These are phyloP conservation scores for Yamadazyma trypodendri DNA, from an alignment of 1,139 yeast genomes.

Conservation along the genomic window DNA sequence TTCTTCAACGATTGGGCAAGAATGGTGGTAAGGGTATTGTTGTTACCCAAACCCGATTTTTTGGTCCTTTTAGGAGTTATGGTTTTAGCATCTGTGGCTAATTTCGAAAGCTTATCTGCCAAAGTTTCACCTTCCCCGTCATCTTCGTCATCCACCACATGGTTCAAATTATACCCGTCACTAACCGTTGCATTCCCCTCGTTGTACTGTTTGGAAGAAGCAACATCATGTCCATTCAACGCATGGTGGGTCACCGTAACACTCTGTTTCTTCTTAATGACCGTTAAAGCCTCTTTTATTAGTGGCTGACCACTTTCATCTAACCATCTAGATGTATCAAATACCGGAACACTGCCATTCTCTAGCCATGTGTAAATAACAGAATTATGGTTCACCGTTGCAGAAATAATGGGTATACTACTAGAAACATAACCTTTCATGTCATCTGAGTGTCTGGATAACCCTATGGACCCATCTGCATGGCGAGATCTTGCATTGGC, in stretches of 20 bases:
- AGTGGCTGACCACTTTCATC: conserved; percentile 31
- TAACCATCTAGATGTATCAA: conserved; percentile 59
- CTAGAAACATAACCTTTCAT: conserved; percentile 33
- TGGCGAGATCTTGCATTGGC: conserved; percentile 46
- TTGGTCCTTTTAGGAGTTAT: conserved; percentile 23
- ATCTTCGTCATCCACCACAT: conserved; percentile 44
- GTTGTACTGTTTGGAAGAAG: conserved; percentile 66
- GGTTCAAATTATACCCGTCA: conserved; percentile 62
- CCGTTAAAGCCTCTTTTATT: conserved; percentile 24
- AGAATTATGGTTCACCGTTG: conserved; percentile 35
- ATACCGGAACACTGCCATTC: conserved; percentile 61
- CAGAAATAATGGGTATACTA: conserved; percentile 41
- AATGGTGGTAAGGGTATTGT: conserved; percentile 59
- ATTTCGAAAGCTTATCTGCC: conserved; percentile 58
- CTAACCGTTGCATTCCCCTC: conserved; percentile 68
- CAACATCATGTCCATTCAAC: conserved; percentile 62
- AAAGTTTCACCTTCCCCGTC: conserved; percentile 45
- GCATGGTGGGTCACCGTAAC: conserved; percentile 39
- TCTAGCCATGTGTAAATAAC: conserved; percentile 70
- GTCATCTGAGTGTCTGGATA: conserved; percentile 45
- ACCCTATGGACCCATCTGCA: conserved; percentile 39
- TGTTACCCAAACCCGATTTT: conserved; percentile 28
- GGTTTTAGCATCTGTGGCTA: conserved; percentile 32
- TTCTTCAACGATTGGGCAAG: conserved; percentile 70
- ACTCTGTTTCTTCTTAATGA: conserved; percentile 42